Conservation (phyloP, 768 basidiomycete genomes). For the Cystobasidium ongulense region DNA sequence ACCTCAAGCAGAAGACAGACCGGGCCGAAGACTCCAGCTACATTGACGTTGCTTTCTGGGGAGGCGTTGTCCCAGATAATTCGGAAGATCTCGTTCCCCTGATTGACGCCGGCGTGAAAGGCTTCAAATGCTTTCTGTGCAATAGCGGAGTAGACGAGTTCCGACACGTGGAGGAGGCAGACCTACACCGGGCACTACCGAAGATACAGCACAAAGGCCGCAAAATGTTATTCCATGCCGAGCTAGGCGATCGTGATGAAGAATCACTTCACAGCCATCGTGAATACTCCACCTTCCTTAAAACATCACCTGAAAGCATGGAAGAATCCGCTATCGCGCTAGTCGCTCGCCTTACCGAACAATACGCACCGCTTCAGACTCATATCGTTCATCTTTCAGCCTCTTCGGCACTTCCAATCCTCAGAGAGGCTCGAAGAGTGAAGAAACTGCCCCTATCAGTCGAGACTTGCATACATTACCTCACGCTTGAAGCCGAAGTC, state of each 20-base stretch:
- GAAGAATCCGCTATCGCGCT: slow-evolving; percentile 75
- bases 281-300: slow-evolving; percentile 70
- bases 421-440: slow-evolving; percentile 59
- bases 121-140: slow-evolving; percentile 95
- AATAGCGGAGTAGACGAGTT: slow-evolving; percentile 97
- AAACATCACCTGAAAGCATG: slow-evolving; percentile 69
- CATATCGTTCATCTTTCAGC: slow-evolving; percentile 96
- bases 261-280: slow-evolving; percentile 48
- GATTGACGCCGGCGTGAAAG: slow-evolving; percentile 71
- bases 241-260: slow-evolving; percentile 50
- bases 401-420: slow-evolving; percentile 64
- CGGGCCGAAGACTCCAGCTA: slow-evolving; percentile 67
- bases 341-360: slow-evolving; percentile 59
- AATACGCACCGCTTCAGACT: slow-evolving; percentile 62
- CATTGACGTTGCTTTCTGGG: slow-evolving; percentile 86
- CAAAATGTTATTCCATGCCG: slow-evolving; percentile 76
- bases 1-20: slow-evolving; percentile 62
- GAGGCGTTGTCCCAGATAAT: slow-evolving; percentile 87
- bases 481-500: slow-evolving; percentile 63
- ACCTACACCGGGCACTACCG: slow-evolving; percentile 63
- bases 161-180: slow-evolving; percentile 66
- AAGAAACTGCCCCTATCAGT: slow-evolving; percentile 66
- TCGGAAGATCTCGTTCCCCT: slow-evolving; percentile 69
- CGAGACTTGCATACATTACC: slow-evolving; percentile 97
- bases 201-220: slow-evolving; percentile 54